Evolutionary conservation across 192 early-diverging fungal genomes (phyloP).

Genomic region (Coemansia sp.): DNA sequence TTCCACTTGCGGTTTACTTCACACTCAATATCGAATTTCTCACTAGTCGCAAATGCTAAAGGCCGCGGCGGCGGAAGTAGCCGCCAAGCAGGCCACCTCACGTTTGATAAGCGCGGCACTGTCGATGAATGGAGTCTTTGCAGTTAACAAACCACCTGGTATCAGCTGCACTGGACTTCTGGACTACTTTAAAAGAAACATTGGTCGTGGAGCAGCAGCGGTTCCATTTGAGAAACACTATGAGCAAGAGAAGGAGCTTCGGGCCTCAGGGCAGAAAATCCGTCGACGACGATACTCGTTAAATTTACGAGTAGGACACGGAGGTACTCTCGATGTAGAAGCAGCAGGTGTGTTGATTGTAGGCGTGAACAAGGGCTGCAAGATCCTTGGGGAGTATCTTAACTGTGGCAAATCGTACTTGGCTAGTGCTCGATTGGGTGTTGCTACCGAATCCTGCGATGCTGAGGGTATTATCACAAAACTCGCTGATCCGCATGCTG

Average conservation of each 20-base stretch:
- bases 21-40: neutral
- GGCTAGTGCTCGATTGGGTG: slow-evolving; percentile 56
- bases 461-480: slow-evolving; percentile 55
- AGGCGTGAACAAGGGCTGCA: slow-evolving; percentile 59
- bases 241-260: slow-evolving; percentile 26
- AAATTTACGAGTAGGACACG: slow-evolving; percentile 36
- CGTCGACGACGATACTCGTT: neutral
- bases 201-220: slow-evolving; percentile 4
- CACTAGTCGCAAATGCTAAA: slow-evolving; percentile 9
- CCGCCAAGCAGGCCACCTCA: slow-evolving; percentile 1
- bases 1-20: neutral
- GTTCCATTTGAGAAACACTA: slow-evolving; percentile 41
- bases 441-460: slow-evolving; percentile 62
- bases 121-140: slow-evolving; percentile 30
- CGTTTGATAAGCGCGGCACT: slow-evolving; percentile 2
- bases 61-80: slow-evolving; percentile 17
- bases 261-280: slow-evolving; percentile 20
- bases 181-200: slow-evolving; percentile 48
- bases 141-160: slow-evolving; percentile 50
- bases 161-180: slow-evolving; percentile 48
- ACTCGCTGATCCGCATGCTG: slow-evolving; percentile 23
- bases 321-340: slow-evolving; percentile 49
- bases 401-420: slow-evolving; percentile 58
- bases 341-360: slow-evolving; percentile 50
- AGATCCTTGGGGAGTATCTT: slow-evolving; percentile 49